Evolutionary conservation across 768 basidiomycete genomes (phyloP).

Genomic region (Boletus insuetus): DNA sequence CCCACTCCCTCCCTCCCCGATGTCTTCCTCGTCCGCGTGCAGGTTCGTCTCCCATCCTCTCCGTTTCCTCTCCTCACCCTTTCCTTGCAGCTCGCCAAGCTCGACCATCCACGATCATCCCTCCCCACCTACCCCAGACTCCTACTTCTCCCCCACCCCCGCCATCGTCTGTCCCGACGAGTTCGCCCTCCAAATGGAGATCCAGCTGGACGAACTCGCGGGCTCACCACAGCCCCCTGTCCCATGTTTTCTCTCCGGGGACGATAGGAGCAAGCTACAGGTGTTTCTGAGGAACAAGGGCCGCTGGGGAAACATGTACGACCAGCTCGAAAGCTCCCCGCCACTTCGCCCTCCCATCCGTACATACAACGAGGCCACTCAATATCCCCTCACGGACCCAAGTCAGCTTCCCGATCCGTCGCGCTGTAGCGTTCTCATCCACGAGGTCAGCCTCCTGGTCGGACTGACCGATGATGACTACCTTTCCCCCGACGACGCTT

Average conservation of each 20-base stretch:
- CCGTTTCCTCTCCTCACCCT: not conserved
- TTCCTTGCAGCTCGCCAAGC: slow-evolving; percentile 8
- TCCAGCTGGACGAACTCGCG: slow-evolving; percentile 4
- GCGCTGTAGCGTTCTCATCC: slow-evolving; percentile 29
- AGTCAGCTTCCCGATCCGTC: slow-evolving; percentile 9
- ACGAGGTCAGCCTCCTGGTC: slow-evolving; percentile 32
- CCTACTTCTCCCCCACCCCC: slow-evolving; percentile 2
- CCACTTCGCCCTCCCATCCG: not conserved
- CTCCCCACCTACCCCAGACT: slow-evolving; percentile 23
- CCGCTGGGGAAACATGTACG: slow-evolving; percentile 4
- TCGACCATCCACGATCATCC: slow-evolving; percentile 8
- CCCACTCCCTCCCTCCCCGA: not conserved
- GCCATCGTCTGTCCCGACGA: slow-evolving; percentile 15
- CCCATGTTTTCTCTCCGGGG: slow-evolving; percentile 6
- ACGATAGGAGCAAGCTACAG: slow-evolving; percentile 13
- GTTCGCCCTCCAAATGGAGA: slow-evolving; percentile 8
- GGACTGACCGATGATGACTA: slow-evolving; percentile 24
- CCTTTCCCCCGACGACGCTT: not conserved
- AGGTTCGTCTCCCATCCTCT: slow-evolving; percentile 19
- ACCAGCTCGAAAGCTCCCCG: slow-evolving; percentile 11
- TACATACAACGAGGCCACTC: slow-evolving; percentile 10
- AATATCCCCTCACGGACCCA: not conserved
- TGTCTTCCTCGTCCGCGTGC: slow-evolving; percentile 18
- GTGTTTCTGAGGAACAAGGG: slow-evolving; percentile 17
- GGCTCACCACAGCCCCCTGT: not conserved